Evolutionary conservation across 306 rosid species (phyloP).

Genomic region (Rosa lucieae): DNA sequence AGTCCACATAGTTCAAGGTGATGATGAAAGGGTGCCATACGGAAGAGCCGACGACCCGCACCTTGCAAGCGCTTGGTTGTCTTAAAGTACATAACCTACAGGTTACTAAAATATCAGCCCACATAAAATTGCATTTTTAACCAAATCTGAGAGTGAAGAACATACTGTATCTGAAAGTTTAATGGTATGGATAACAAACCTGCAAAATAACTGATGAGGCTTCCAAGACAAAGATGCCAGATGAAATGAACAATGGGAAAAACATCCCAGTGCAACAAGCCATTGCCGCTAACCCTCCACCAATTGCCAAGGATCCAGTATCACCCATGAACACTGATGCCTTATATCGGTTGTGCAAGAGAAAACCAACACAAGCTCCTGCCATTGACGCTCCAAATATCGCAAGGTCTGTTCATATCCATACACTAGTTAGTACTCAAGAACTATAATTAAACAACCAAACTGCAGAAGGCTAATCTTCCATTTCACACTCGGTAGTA

Average conservation of each 20-base stretch:
- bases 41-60: conserved; percentile 49
- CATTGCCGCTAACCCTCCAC: conserved; percentile 94
- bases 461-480: not conserved
- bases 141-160: not conserved
- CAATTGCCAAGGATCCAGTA: conserved; percentile 90
- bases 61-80: conserved; percentile 45
- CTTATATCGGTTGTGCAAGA: conserved; percentile 82
- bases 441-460: not conserved
- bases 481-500: not conserved
- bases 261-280: conserved; percentile 97
- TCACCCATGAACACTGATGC: conserved; percentile 92
- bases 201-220: conserved; percentile 68
- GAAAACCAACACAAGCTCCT: conserved; percentile 98
- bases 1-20: conserved; percentile 64
- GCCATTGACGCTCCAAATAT: conserved; percentile 99
- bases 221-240: conserved; percentile 72
- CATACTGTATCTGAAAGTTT: too few species aligned
- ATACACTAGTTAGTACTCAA: conserved; percentile 19
- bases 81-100: conserved; percentile 57
- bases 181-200: conserved; percentile 35
- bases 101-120: not conserved
- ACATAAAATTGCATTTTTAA: not conserved
- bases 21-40: conserved; percentile 73
- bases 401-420: conserved; percentile 66
- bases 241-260: conserved; percentile 76